These are phyloP conservation scores for Taphrina flavorubra DNA, from an alignment of 1,139 yeast species.

Conservation along the genomic window DNA sequence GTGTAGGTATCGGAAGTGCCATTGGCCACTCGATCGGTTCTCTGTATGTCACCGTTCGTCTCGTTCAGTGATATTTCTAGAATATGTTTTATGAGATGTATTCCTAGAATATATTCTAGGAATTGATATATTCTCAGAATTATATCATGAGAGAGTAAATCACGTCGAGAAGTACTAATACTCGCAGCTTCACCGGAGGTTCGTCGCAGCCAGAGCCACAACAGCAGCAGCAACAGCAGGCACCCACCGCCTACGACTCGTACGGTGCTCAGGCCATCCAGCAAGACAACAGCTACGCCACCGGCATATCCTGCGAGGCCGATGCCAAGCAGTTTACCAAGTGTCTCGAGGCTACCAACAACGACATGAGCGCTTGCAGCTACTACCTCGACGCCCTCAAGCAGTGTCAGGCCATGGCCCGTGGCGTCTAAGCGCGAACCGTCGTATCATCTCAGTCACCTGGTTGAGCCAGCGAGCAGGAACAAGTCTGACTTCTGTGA, in stretches of 20 bases:
- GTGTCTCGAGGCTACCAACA: constrained; percentile 89
- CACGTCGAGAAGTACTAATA: no score
- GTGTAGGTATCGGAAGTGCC: constrained; percentile 98
- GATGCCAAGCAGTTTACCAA: constrained; percentile 95
- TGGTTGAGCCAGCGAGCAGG: no score
- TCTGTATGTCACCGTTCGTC: constrained; percentile 13
- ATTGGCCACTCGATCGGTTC: constrained; percentile 97
- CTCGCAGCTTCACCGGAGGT: constrained; percentile 77
- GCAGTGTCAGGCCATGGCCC: constrained; percentile 95
- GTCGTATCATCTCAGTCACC: not conserved
- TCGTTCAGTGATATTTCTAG: not conserved
- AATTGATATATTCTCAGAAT: no score
- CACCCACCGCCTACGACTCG: constrained; percentile 52
- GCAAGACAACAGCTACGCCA: constrained; percentile 32
- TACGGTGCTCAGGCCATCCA: constrained; percentile 30
- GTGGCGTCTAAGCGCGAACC: constrained; percentile 62
- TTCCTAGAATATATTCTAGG: no score
- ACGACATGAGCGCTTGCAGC: constrained; percentile 96
- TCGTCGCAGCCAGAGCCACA: constrained; percentile 62
- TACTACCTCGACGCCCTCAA: constrained; percentile 95
- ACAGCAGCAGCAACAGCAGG: constrained; percentile 47
- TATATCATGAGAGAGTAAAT: no score
- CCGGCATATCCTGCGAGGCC: constrained; percentile 69
- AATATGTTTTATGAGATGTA: not conserved
- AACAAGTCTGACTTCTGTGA: not conserved